Base-by-base conservation (phyloP, 2,329 filamentous ascomycete genomes). In the Cytospora leucostoma region DNA sequence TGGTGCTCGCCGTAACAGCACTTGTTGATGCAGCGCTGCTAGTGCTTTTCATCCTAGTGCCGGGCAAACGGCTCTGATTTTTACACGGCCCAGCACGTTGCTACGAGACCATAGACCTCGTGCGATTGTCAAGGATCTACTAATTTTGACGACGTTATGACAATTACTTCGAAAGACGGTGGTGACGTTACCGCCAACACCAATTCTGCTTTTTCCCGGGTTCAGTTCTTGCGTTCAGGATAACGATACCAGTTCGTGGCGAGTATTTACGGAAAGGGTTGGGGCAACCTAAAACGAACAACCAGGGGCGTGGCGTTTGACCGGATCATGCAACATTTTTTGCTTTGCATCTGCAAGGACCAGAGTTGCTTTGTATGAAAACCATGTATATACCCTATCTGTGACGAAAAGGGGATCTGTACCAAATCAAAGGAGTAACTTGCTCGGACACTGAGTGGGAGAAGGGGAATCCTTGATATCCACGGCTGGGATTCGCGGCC, bases 41-140 rank as follows among this genome's bases (percentile, higher is more conserved):
- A 71, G 84, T 95, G 63, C 80, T 99, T 33, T 99, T 99, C 79
- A 93, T 97, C 70, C 88, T 99, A 64, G 95, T 99, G 5, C 95
- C 95, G 1, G 94, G 95, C 61, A 96, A 91, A 74, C 82, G 90
- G 66, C 82, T 96, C 52, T 95, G 74, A 79, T 47, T 47, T 47
- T 44, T 19, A 7, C 8, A 21, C n/a, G 4, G 10, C 44, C 21
- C 44, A 19, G 44, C 44, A 47, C 17, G 17, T 7, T 44, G 17
- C 44, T 47, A n/a, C 44, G 44, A 47, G 44, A 21, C 40, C 17
- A 21, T 47, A 47, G 44, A 47, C 21, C 44, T 47, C n/a, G 21
- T 21, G 19, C 44, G 21, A 47, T 21, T 4, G 4, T 47, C 44
- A 11, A 56, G 8, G 37, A 52, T 40, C 15, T 54, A 15, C 32